Conservation (phyloP, 108 stramenopile species). For the Parietichytrium sp. region DNA sequence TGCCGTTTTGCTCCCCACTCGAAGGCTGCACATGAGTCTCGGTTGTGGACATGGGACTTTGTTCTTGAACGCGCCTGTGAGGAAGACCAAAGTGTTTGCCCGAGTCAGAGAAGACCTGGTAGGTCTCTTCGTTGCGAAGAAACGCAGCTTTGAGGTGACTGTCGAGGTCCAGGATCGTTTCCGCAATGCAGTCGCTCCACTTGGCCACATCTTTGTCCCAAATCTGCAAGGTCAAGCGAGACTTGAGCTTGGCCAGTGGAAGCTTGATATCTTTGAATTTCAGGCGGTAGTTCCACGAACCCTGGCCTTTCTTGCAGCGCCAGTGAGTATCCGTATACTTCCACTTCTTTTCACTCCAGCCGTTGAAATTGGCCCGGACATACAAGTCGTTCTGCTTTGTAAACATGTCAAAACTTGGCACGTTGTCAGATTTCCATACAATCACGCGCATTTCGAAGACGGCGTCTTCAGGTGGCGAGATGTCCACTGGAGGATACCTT, state of each 20-base stretch:
- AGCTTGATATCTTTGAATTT: slow-evolving; percentile 55
- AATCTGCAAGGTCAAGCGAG: slow-evolving; percentile 55
- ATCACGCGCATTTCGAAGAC: slow-evolving; percentile 49
- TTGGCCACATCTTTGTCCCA: slow-evolving; percentile 64
- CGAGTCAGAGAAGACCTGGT: slow-evolving; percentile 38
- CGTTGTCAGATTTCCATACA: slow-evolving; percentile 51
- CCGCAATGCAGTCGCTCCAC: slow-evolving; percentile 59
- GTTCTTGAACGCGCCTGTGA: neutral
- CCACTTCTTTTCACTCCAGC: slow-evolving; percentile 48
- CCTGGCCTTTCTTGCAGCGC: slow-evolving; percentile 63
- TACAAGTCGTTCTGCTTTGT: slow-evolving; percentile 60
- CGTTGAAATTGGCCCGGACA: slow-evolving; percentile 56
- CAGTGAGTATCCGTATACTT: slow-evolving; percentile 68
- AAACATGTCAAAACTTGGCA: slow-evolving; percentile 50
- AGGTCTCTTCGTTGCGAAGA: slow-evolving; percentile 10
- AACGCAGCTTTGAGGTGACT: slow-evolving; percentile 42
- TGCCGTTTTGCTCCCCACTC: neutral
- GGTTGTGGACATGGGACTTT: too few species aligned
- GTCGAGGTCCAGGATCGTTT: slow-evolving; percentile 49
- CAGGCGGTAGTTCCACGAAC: slow-evolving; percentile 65
- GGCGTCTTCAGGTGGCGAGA: slow-evolving; percentile 46
- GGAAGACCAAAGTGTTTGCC: neutral
- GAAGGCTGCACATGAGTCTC: neutral
- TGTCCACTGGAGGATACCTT: slow-evolving; percentile 43
- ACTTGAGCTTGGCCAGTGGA: slow-evolving; percentile 55